phyloP scores from a whole-genome alignment of 371 early-diverging fungal genomes.

The Parasitella parasitica region DNA sequence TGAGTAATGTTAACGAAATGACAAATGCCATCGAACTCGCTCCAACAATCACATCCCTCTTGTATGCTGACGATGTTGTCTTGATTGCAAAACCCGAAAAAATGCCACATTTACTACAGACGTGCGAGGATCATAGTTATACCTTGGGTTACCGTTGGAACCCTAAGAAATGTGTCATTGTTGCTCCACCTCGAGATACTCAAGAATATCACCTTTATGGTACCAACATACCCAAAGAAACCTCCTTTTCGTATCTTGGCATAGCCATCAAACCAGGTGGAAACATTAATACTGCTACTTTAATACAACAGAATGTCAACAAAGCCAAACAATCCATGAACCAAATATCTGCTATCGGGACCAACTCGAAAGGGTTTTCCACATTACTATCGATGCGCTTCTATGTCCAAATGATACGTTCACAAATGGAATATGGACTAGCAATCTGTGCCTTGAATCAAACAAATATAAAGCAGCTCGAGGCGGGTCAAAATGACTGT shows the following conservation, averaged over 20 bases:
- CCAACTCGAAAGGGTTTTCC: conserved; percentile 34
- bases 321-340: not conserved
- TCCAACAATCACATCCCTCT: not conserved
- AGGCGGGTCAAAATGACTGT: conserved; percentile 1
- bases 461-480: not conserved
- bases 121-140: conserved; percentile 3
- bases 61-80: conserved; percentile 22
- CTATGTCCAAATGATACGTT: conserved; percentile 3
- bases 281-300: not conserved
- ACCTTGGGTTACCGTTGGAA: conserved; percentile 15
- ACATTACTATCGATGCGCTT: not conserved
- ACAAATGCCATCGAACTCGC: not conserved
- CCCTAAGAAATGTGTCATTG: conserved; percentile 10
- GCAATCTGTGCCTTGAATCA: not conserved
- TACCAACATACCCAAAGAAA: not conserved
- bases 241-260: not conserved
- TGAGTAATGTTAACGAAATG: too few relatives aligned
- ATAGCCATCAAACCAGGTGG: not conserved
- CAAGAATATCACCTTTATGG: not conserved
- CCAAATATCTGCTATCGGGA: not conserved
- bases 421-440: conserved; percentile 14
- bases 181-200: not conserved
- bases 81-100: not conserved
- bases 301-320: not conserved
- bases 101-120: not conserved